Evolutionary conservation across 331 rosid species (phyloP), one percentile per base, ranked within the genome.

Genomic region (Quercus phellos): DNA sequence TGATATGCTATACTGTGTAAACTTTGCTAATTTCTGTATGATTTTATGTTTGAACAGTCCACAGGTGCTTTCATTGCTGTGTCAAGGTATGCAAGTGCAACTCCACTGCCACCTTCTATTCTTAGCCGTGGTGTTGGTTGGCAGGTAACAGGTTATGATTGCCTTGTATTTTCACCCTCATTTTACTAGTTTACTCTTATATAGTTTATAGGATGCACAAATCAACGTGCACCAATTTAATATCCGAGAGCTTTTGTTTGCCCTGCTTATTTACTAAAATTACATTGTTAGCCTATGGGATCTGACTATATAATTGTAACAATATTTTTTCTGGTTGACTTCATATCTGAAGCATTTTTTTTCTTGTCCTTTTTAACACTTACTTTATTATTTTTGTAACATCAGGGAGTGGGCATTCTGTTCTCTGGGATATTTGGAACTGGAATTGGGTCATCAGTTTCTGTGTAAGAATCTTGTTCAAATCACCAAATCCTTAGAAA

Each of bases 381-480:
- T 68, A 29, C 4, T 54, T 54, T 74, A 53, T 34, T 34, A n/a
- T 69, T 51, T 67, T 77, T 59, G 51, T 83, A 79, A 66, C 72
- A 78, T 68, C 67, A 94, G 99, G 99, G 99, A 77, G 97, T 94
- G 16, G 97, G 91, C 78, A 88, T 92, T 85, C 80, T 94, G 84
- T 84, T 92, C 58, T 92, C 93, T 58, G 98, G 98, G 68, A 87
- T 94, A 66, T 94, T 94, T 27, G 98, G 98, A 46, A 94, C 98
- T 2, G 97, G 97, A 72, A 94, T 78, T 80, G 98, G 98, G 77
- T 79, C 98, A 30, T 89, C 97, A 4, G 98, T 94, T 70, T 88
- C 98, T 50, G 93, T 92, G 98, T 94, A 88, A 84, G 95, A 74
- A 75, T 84, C 79, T 83, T 77, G 59, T 69, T 73, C 78, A 77